Base-by-base conservation (phyloP, 2,329 filamentous ascomycete genomes). In the Paraphaeosphaeria minitans region DNA sequence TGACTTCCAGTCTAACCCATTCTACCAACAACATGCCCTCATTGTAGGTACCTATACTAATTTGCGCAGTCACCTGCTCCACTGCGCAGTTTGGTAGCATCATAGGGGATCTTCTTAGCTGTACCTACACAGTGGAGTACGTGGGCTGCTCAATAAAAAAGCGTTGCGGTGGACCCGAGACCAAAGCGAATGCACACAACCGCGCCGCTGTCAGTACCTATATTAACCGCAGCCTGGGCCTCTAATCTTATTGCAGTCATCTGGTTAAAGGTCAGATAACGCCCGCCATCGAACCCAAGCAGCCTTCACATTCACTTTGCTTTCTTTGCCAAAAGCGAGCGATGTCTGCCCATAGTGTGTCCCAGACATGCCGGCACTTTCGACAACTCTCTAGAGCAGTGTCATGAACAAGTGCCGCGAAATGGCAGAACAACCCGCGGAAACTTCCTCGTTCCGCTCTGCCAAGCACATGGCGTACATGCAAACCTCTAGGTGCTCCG, bases 401-500 rank as follows among this genome's bases (percentile, higher is more conserved):
- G 19, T 10, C 41, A 22, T 21, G 9, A 55, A 31, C 29, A 62
- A 58, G 60, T 63, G 55, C 64, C 58, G 60, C n/a, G 29, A 59
- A 62, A 42, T 48, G 29, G 51, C 53, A 55, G 51, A 39, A 41
- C 52, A 48, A 21, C 24, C n/a, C 49, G 37, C 49, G 37, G 52
- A 19, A 41, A 45, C 33, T 24, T 43, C 21, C 49, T 57, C 42
- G 55, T 59, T 53, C 60, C 64, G 60, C 56, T 55, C 45, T 41
- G 62, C 64, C 64, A 66, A 65, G 64, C 39, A 27, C 16, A 19
- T 47, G 54, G 56, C 41, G 57, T 52, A 24, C 42, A 64, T 63
- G 58, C 49, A 43, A 57, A 61, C 45, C 37, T 51, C 57, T 60
- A 62, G 62, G 52, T 56, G 49, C 53, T 64, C 61, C 58, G 60